phyloP scores from a whole-genome alignment of 768 basidiomycete genomes.

The Hygrocybe coccinea region DNA sequence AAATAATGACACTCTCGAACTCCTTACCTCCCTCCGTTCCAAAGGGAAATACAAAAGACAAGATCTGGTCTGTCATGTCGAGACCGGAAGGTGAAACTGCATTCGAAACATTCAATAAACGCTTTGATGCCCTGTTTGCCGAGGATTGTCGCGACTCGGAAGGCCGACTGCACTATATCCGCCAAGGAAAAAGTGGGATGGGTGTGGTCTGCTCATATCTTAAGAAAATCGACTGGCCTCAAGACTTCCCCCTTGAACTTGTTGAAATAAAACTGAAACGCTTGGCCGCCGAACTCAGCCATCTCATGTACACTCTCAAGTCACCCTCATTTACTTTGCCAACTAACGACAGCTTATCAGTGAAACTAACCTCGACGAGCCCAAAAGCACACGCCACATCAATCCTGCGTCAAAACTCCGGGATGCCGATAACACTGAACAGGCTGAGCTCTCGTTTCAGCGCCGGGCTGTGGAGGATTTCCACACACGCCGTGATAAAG shows the following conservation, averaged over 20 bases:
- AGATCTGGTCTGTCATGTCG: conserved; percentile 11
- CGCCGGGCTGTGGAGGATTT: not conserved
- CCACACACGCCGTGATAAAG: not conserved
- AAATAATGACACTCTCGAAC: not conserved
- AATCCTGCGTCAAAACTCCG: not conserved
- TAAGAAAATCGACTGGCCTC: conserved; percentile 9
- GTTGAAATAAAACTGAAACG: conserved; percentile 7
- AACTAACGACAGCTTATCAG: not conserved
- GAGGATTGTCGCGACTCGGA: conserved; percentile 11
- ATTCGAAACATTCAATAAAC: conserved; percentile 13
- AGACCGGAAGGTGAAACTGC: conserved; percentile 2
- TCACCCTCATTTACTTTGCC: not conserved
- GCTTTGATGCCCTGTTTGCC: conserved; percentile 14
- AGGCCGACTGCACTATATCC: conserved; percentile 10
- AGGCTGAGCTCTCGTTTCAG: not conserved
- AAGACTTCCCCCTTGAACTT: conserved; percentile 8
- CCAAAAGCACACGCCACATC: not conserved
- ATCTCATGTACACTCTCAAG: not conserved
- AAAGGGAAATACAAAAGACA: conserved; percentile 4
- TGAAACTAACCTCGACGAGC: not conserved
- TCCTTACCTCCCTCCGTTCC: conserved; percentile 7
- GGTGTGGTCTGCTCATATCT: conserved; percentile 9
- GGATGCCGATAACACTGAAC: not conserved
- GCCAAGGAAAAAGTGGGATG: conserved; percentile 8
- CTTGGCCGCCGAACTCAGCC: not conserved